Evolutionary conservation across 164 flowering plant species (phyloP).

Genomic region (Kingdonia uniflora): DNA sequence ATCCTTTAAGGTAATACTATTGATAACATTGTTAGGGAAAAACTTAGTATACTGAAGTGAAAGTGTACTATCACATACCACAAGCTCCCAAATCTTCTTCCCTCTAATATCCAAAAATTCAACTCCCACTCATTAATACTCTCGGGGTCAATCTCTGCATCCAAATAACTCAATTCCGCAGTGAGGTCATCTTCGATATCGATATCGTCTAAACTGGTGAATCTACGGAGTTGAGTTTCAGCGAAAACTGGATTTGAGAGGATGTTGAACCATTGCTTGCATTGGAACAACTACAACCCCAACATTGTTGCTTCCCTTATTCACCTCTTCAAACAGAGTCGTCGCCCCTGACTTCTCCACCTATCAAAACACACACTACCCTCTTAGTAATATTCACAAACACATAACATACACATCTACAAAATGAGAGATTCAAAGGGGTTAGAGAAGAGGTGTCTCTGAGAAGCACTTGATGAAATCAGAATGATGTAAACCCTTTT

Average conservation of each 20-base stretch:
- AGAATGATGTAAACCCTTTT: too few species aligned
- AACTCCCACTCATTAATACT: slow-evolving; percentile 87
- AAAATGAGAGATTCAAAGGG: too few species aligned
- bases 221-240: slow-evolving; percentile 39
- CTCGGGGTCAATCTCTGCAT: slow-evolving; percentile 62
- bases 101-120: slow-evolving; percentile 92
- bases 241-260: slow-evolving; percentile 38
- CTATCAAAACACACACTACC: too few species aligned
- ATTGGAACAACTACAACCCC: slow-evolving; percentile 19
- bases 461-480: too few species aligned
- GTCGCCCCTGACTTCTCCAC: too few species aligned
- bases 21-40: slow-evolving; percentile 93
- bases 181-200: slow-evolving; percentile 64
- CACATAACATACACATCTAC: too few species aligned
- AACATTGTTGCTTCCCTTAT: too few species aligned
- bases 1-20: slow-evolving; percentile 79
- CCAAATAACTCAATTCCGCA: slow-evolving; percentile 62
- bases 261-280: too few species aligned
- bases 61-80: slow-evolving; percentile 74
- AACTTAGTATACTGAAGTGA: slow-evolving; percentile 87
- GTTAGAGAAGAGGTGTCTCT: too few species aligned
- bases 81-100: slow-evolving; percentile 95
- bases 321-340: too few species aligned
- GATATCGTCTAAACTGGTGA: slow-evolving; percentile 8
- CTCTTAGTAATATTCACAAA: too few species aligned